Base-by-base conservation (phyloP, 176 grass and related monocot genomes). In the Hordeum marinum region DNA sequence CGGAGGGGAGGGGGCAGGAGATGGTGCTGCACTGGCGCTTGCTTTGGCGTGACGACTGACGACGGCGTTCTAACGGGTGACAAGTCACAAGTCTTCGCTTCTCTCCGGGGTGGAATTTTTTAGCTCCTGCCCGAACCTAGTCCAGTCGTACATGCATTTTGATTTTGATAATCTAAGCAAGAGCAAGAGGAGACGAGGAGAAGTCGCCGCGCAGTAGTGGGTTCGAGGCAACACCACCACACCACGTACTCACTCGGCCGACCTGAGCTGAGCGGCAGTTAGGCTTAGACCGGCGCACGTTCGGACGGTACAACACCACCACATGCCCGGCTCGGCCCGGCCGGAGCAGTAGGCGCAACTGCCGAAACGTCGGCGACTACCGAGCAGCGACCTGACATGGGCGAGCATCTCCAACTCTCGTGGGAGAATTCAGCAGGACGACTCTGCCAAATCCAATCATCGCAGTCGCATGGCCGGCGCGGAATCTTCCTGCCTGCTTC, bases 11-110 rank as follows among this genome's bases (percentile, higher is more conserved):
- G 50, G 52, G 7, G 52, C 52, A 57, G 20, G 52, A 66, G 34
- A 67, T 62, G 80, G 63, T 62, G 54, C 39, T 72, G 65, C 35
- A 34, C 32, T 4, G 32, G 2, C 4, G 32, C 32, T 89, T 67
- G 83, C 88, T 89, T 89, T 82, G 88, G 80, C 83, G 78, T 67
- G 68, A 85, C 77, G 68, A 84, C 70, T 67, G 68, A 85, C 52
- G 14, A 26, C 77, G 64, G 21, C 50, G 75, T 80, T 64, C 27
- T 6, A 18, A 66, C 61, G 23, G 58, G 29, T 17, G 76, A 60
- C n/a, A 78, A 24, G 52, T 57, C 52, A 17, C 70, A 27, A 75
- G 43, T 54, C 45, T 9, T 40, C 3, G 69, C 25, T 42, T 72
- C 23, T 9, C 24, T 1, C 18, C 17, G 6, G 52, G 0, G 18